A percentile compares a stretch with the other conserved stretches of the same genome.
Conservation (phyloP, 495 filamentous ascomycete genomes). For the Hypoxylon rickii region DNA sequence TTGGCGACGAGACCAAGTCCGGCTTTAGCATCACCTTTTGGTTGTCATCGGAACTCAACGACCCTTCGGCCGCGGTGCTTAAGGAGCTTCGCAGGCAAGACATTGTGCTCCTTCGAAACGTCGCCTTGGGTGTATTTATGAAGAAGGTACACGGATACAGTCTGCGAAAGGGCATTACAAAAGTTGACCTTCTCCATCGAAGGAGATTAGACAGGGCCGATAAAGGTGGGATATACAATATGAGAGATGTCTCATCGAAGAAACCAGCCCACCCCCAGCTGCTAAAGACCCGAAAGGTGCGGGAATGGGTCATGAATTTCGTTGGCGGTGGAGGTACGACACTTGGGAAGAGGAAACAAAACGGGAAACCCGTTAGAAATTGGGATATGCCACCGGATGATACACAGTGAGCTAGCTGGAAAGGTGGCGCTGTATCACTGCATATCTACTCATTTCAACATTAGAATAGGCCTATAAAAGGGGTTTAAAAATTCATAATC, state of each 20-base stretch:
- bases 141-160: constrained; percentile 79
- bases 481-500: too few species aligned
- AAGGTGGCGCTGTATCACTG: background rate
- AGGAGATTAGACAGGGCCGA: constrained; percentile 48
- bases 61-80: constrained; percentile 50
- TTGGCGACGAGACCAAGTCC: constrained; percentile 84
- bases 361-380: constrained; percentile 28
- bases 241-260: constrained; percentile 42
- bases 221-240: constrained; percentile 47
- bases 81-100: constrained; percentile 65
- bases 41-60: constrained; percentile 54
- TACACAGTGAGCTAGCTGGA: constrained; percentile 20
- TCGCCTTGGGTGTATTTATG: constrained; percentile 74
- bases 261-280: constrained; percentile 53
- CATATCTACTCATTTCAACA: background rate
- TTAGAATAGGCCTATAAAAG: too few species aligned
- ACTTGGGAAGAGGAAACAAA: constrained; percentile 33
- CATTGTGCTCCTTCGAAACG: constrained; percentile 73
- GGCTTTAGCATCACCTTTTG: constrained; percentile 87
- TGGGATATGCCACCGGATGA: constrained; percentile 40
- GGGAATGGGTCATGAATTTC: constrained; percentile 75
- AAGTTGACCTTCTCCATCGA: constrained; percentile 68
- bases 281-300: constrained; percentile 68
- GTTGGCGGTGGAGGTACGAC: constrained; percentile 52
- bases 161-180: constrained; percentile 70